These are phyloP conservation scores for Aspergillus novoparasiticus DNA, from an alignment of 2,329 filamentous ascomycete genomes.

Conservation along the genomic window DNA sequence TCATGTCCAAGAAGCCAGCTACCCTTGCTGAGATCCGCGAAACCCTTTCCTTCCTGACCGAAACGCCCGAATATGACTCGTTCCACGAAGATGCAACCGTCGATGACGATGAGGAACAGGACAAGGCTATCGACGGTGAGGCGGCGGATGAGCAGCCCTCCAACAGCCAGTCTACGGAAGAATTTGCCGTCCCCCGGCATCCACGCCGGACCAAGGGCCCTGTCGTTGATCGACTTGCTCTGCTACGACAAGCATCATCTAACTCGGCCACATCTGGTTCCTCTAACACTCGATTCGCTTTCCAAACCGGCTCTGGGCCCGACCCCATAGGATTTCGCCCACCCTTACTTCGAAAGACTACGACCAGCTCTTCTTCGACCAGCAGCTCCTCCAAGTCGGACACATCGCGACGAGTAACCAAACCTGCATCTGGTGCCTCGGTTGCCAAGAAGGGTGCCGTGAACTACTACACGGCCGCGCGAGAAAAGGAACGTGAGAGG, in stretches of 20 bases:
- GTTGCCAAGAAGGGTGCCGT: constrained; percentile 62
- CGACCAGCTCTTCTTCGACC: constrained; percentile 34
- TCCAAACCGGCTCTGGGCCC: constrained; percentile 28
- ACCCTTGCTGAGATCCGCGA: constrained; percentile 80
- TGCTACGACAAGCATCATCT: constrained; percentile 49
- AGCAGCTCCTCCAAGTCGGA: constrained; percentile 25
- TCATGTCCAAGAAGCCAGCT: constrained; percentile 65
- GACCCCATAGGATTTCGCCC: constrained; percentile 36
- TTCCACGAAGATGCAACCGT: constrained; percentile 55
- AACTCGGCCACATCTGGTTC: constrained; percentile 39
- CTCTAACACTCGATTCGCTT: constrained; percentile 34
- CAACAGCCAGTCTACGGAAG: constrained; percentile 24
- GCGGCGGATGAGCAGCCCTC: constrained; percentile 18
- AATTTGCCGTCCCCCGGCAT: constrained; percentile 33
- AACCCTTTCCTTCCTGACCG: constrained; percentile 80
- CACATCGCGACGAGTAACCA: constrained; percentile 29
- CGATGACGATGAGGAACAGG: constrained; percentile 54
- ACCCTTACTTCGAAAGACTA: constrained; percentile 34
- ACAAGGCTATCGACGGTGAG: constrained; percentile 47
- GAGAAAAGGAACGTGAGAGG: constrained; percentile 61
- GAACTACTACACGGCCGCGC: constrained; percentile 57
- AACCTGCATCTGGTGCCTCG: constrained; percentile 41
- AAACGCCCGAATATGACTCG: constrained; percentile 62
- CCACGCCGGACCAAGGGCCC: constrained; percentile 43
- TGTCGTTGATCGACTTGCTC: constrained; percentile 48